Conservation (phyloP, 768 basidiomycete species). For the Boletus barrowsii region DNA sequence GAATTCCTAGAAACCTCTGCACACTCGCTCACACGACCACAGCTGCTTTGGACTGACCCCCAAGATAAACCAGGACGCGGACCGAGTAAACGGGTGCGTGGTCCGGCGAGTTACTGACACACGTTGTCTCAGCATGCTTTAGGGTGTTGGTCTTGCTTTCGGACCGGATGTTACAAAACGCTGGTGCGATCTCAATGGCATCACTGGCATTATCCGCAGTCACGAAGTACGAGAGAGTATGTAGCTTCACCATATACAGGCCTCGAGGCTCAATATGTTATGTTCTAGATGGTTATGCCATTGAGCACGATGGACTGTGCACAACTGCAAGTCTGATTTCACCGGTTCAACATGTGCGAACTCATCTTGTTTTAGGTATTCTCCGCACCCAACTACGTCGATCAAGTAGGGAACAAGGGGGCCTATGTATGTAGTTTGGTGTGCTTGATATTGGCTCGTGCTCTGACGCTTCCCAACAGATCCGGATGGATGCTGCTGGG, state of each 20-base stretch:
- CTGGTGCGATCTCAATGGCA: constrained; percentile 85
- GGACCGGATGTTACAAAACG: constrained; percentile 89
- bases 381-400: constrained; percentile 94
- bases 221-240: constrained; percentile 93
- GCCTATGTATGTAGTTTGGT: constrained; percentile 64
- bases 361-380: constrained; percentile 56
- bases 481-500: constrained; percentile 79
- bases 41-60: constrained; percentile 96
- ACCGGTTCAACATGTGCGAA: constrained; percentile 1
- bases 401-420: constrained; percentile 88
- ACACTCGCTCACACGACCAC: constrained; percentile 12
- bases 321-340: constrained; percentile 64
- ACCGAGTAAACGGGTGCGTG: constrained; percentile 89
- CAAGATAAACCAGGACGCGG: constrained; percentile 86
- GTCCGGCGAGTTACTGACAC: background rate
- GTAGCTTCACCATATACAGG: constrained; percentile 18
- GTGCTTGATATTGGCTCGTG: background rate
- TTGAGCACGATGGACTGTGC: constrained; percentile 93
- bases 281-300: constrained; percentile 77
- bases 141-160: constrained; percentile 96
- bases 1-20: background rate
- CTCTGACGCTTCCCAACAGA: constrained; percentile 39
- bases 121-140: constrained; percentile 15
- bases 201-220: constrained; percentile 88
- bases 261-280: constrained; percentile 3